Percentiles rank a stretch among this genome's conserved stretches.
phyloP scores from a whole-genome alignment of 495 filamentous ascomycete species.

The Neurospora sp. region DNA sequence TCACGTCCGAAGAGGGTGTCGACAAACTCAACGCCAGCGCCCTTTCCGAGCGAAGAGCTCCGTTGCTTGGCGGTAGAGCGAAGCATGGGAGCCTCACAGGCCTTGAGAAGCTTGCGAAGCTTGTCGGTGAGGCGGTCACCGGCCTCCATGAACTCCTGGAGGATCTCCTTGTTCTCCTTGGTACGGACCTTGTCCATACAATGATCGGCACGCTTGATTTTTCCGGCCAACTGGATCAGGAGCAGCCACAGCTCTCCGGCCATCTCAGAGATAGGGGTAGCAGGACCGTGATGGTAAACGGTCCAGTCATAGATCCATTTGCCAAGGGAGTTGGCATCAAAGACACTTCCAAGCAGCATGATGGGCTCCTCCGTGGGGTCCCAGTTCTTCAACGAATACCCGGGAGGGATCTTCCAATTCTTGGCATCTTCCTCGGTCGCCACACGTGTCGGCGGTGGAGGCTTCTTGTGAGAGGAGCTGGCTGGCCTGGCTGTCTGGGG shows the following conservation, averaged over 20 bases:
- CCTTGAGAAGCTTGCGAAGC: slow-evolving; percentile 78
- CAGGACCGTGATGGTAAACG: slow-evolving; percentile 78
- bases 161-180: slow-evolving; percentile 63
- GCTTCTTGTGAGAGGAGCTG: slow-evolving; percentile 25
- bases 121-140: slow-evolving; percentile 81
- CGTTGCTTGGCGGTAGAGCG: slow-evolving; percentile 45
- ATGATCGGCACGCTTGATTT: slow-evolving; percentile 86
- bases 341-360: slow-evolving; percentile 87
- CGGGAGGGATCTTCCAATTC: slow-evolving; percentile 71
- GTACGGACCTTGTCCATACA: slow-evolving; percentile 62
- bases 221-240: slow-evolving; percentile 90
- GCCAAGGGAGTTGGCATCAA: slow-evolving; percentile 93
- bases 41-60: slow-evolving; percentile 77
- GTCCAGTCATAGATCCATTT: slow-evolving; percentile 99
- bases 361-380: slow-evolving; percentile 88
- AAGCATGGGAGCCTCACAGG: slow-evolving; percentile 86
- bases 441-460: slow-evolving; percentile 36
- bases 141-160: slow-evolving; percentile 86
- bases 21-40: slow-evolving; percentile 91
- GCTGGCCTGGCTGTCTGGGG: slow-evolving; percentile 36
- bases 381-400: slow-evolving; percentile 98
- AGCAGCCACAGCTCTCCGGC: slow-evolving; percentile 93
- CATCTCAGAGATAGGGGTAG: slow-evolving; percentile 80
- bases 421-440: slow-evolving; percentile 82
- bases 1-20: slow-evolving; percentile 93